These are phyloP conservation scores for Paecilomyces formosus DNA, from an alignment of 2,329 filamentous ascomycete genomes.

Conservation along the genomic window DNA sequence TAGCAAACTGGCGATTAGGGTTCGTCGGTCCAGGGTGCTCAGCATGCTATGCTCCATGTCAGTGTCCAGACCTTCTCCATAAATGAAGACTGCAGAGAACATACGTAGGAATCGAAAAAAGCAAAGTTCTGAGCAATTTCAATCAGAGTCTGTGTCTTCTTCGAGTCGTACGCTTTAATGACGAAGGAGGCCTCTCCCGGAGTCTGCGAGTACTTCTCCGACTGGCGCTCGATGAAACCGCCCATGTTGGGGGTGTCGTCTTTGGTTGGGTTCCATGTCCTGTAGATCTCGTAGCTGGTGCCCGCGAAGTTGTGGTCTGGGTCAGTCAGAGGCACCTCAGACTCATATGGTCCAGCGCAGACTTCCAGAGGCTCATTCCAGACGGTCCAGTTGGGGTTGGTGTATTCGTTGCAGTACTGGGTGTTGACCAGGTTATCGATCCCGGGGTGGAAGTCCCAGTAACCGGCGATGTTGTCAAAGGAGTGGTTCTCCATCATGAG, in stretches of 20 bases:
- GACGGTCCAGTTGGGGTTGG: conserved; percentile 31
- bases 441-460: conserved; percentile 29
- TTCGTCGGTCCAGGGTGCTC: conserved; percentile 35
- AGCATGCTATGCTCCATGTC: conserved; percentile 16
- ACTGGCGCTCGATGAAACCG: conserved; percentile 33
- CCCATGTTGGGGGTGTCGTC: conserved; percentile 30
- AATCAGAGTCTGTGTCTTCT: conserved; percentile 26
- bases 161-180: conserved; percentile 29
- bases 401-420: conserved; percentile 31
- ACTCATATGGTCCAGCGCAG: conserved; percentile 27
- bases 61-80: too few relatives aligned
- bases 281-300: conserved; percentile 29
- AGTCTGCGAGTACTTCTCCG: conserved; percentile 26
- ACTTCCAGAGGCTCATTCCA: conserved; percentile 28
- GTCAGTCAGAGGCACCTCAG: conserved; percentile 26
- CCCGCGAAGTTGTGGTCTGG: conserved; percentile 29
- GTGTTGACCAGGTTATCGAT: conserved; percentile 29
- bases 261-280: conserved; percentile 28
- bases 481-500: conserved; percentile 34
- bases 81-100: not conserved
- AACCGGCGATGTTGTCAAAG: conserved; percentile 35
- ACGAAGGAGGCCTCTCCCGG: conserved; percentile 29
- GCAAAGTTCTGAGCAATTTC: conserved; percentile 30
- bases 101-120: conserved; percentile 30
- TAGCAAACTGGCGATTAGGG: conserved; percentile 33